Base-by-base conservation (phyloP, 2,329 filamentous ascomycete species). In the Talaromyces sp. region DNA sequence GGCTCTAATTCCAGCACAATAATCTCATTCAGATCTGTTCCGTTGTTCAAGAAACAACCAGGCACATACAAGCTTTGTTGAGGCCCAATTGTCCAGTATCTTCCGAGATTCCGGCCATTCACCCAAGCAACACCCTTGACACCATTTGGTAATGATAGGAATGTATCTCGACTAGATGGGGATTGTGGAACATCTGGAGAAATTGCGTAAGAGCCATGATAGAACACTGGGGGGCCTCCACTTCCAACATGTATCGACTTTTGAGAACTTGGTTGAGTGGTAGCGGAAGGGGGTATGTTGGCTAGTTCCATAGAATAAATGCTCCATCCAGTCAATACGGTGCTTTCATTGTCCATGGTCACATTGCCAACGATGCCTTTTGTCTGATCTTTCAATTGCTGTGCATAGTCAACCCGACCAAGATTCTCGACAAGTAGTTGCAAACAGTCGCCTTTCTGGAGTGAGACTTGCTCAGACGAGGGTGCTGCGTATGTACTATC, bases 341-440 rank as follows among this genome's bases (percentile, higher is more conserved):
- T 52, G 14, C 6, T 28, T 8, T 59, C 65, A 0, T 61, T 67
- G 1, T 75, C 78, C 1, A 83, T 62, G 0, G 72, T 78, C 1
- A 83, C 78, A 56, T 81, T 65, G 9, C 73, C 73, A 4, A 69
- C 58, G 16, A 83, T 77, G 0, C 81, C 81, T 64, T 83, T 83
- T 27, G 70, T 71, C 28, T 77, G 81, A 36, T 84, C 80, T 5
- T 70, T 70, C 9, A 81, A 71, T n/a, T 14, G n/a, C n/a, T 40
- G 53, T 33, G 4, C 40, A 52, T 52, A 52, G 14, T 52, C 50
- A 1, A 82, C 78, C 2, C 81, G 75, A 1, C 81, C 81, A n/a
- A 83, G 72, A 56, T 83, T 83, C 68, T 84, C 81, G 1, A 82
- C 76, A 3, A 83, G 67, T 0, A 83, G 73, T 61, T 76, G 71